phyloP scores from a whole-genome alignment of 148 eudicot genomes.

The Persicaria maculosa region DNA sequence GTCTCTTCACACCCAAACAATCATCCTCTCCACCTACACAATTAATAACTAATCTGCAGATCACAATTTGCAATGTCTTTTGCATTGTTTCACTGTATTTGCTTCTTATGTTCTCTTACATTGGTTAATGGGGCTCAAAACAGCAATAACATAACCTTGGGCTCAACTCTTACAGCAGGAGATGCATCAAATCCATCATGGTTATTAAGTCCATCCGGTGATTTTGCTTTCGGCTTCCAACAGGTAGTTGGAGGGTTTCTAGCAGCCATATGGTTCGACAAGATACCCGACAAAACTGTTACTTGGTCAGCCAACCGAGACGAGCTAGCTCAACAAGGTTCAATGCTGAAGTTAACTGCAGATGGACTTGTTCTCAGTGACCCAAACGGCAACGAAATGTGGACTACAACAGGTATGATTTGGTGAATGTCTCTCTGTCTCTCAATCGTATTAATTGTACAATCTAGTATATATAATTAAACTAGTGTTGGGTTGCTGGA shows the following conservation, averaged over 20 bases:
- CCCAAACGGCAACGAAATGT: background rate
- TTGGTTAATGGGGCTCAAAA: background rate
- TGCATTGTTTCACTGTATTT: background rate
- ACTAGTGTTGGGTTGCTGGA: too few relatives aligned
- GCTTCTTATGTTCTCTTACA: background rate
- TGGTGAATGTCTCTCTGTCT: too few relatives aligned
- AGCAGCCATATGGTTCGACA: too few relatives aligned
- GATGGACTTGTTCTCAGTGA: conserved; percentile 12
- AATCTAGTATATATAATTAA: too few relatives aligned
- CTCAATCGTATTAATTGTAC: too few relatives aligned
- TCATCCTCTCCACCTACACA: too few relatives aligned
- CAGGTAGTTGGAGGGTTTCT: too few relatives aligned
- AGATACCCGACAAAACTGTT: too few relatives aligned
- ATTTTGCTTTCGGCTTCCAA: too few relatives aligned
- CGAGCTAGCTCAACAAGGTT: conserved; percentile 8
- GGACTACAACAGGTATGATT: conserved; percentile 3
- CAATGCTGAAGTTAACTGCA: background rate
- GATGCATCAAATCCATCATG: background rate
- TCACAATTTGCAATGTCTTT: background rate
- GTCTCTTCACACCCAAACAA: too few relatives aligned
- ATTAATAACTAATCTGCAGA: too few relatives aligned
- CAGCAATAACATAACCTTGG: background rate
- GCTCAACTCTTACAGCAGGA: background rate
- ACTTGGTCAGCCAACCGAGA: background rate
- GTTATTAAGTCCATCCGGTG: background rate